A percentile compares a stretch with the other conserved stretches of the same genome.
Evolutionary conservation across 805 yeast genomes (phyloP).

Genomic region (Cyberlindnera maritima): DNA sequence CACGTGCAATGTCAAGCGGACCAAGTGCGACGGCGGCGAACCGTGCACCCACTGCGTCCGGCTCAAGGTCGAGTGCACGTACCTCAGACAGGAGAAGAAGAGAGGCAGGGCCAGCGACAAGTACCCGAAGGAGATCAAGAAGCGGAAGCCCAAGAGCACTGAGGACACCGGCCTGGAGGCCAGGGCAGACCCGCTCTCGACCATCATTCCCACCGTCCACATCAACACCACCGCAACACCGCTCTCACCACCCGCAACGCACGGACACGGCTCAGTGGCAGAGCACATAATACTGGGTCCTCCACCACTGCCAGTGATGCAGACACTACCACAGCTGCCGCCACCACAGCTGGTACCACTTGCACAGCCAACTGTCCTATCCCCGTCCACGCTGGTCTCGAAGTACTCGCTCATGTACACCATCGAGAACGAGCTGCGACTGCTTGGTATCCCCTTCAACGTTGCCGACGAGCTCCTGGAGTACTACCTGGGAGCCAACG

Average conservation of each 20-base stretch:
- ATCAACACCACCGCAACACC: not conserved
- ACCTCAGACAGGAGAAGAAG: constrained; percentile 41
- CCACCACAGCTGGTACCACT: not conserved
- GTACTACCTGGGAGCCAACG: constrained; percentile 19
- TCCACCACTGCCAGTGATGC: not conserved
- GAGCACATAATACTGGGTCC: not conserved
- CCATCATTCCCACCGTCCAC: not conserved
- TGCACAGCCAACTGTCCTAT: not conserved
- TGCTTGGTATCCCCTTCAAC: constrained; percentile 17
- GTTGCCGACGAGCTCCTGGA: constrained; percentile 26
- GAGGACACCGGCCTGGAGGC: not conserved
- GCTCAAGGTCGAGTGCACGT: constrained; percentile 35
- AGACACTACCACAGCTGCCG: not conserved
- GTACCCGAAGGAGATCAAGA: constrained; percentile 35
- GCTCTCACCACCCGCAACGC: not conserved
- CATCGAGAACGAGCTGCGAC: constrained; percentile 11
- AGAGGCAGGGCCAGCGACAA: constrained; percentile 46
- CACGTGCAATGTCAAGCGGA: constrained; percentile 42
- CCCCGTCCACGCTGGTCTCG: not conserved
- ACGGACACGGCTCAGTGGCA: not conserved
- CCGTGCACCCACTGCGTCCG: constrained; percentile 44
- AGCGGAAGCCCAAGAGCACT: constrained; percentile 17
- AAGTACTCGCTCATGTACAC: constrained; percentile 14
- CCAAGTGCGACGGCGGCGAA: constrained; percentile 45
- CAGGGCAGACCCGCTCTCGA: too few relatives aligned